Base-by-base conservation (phyloP, 2,329 filamentous ascomycete genomes). In the Trichoderma atroviride region DNA sequence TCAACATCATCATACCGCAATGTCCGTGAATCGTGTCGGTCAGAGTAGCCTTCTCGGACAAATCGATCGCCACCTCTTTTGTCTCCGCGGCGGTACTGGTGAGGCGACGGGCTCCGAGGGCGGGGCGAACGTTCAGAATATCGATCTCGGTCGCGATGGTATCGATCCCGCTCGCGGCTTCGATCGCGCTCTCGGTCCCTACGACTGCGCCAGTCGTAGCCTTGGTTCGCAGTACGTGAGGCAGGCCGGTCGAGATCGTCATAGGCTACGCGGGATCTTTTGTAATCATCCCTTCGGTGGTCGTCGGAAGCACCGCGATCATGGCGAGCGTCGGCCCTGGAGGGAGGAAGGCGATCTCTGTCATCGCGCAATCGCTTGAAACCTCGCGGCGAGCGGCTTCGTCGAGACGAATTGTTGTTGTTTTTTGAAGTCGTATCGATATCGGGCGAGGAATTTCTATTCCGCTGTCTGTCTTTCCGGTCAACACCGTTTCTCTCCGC, bases 401-500 rank as follows among this genome's bases (percentile, higher is more conserved):
- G 83, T 75, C 84, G 83, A 67, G 79, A 78, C 22, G 79, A 79
- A 72, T 76, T 78, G 73, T 76, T 78, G 75, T 79, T 81, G 74
- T 81, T 75, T 76, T 80, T 83, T 59, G 83, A 80, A 72, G 79
- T 78, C 73, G 80, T 76, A 77, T 83, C 83, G 81, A 81, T 77
- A 56, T 87, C 86, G 74, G 87, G 87, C 72, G 88, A 88, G 77
- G 87, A 86, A 75, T 82, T 78, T 85, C 84, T 87, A 80, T 82
- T 85, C 82, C 86, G 88, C 83, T 82, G 86, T 94, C 93, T 97
- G 92, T 91, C 88, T 87, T 86, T 89, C 88, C 91, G 92, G 93
- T 97, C 92, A 97, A 97, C 90, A 88, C 87, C 89, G 88, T 84
- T 90, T 91, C 89, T 87, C 87, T 90, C 88, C 86, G 87, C 83